A percentile compares a stretch with the other conserved stretches of the same genome.
Evolutionary conservation across 345 rosid genomes (phyloP).

Genomic region (Ceriops zippeliana): DNA sequence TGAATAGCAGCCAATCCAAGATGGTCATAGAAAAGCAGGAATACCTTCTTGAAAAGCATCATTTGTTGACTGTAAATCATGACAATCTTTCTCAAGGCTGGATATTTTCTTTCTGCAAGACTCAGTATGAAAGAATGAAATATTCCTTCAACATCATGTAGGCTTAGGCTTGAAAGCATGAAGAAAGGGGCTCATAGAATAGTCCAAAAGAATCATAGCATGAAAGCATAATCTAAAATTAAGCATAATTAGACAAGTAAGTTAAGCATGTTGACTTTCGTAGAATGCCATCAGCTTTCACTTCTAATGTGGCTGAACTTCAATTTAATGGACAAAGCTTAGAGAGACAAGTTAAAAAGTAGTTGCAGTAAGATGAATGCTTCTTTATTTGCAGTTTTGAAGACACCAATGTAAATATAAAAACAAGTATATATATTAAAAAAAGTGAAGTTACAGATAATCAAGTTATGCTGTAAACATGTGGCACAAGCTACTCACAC

Average conservation of each 20-base stretch:
- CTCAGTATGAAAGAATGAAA: slow-evolving; percentile 1
- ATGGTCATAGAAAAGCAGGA: slow-evolving; percentile 1
- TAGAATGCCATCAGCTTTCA: too few relatives aligned
- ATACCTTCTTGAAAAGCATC: slow-evolving; percentile 93
- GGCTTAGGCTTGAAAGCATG: too few relatives aligned
- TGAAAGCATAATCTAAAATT: too few relatives aligned
- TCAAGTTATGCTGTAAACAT: neutral
- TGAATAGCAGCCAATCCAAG: neutral
- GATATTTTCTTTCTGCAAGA: slow-evolving; percentile 75
- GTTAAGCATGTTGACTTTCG: too few relatives aligned
- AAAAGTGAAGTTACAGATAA: too few relatives aligned
- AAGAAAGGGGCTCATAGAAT: too few relatives aligned
- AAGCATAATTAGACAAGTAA: too few relatives aligned
- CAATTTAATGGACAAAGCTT: neutral
- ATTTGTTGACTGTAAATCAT: slow-evolving; percentile 78
- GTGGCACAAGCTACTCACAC: neutral
- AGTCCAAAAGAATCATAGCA: too few relatives aligned
- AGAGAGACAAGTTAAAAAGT: neutral
- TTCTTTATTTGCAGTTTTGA: neutral
- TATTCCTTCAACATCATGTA: neutral
- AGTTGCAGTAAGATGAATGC: neutral
- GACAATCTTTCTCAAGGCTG: slow-evolving; percentile 83
- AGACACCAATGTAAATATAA: neutral
- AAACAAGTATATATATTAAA: too few relatives aligned
- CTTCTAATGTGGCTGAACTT: neutral